Conservation (phyloP, 2,329 filamentous ascomycete species). For the Xylaria arbuscula region DNA sequence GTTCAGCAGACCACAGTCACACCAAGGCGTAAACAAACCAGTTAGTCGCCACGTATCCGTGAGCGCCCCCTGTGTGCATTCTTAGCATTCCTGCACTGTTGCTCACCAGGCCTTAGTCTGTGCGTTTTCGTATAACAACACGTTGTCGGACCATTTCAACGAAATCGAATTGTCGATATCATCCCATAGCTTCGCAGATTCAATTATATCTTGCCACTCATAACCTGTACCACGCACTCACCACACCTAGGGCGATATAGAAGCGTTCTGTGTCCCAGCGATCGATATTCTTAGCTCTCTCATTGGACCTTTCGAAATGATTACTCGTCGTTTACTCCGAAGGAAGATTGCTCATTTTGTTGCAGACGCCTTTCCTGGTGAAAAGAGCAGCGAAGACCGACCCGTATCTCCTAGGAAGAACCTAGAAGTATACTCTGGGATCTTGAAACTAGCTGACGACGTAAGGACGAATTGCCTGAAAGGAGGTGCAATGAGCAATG, state of each 20-base stretch:
- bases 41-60: too few species aligned
- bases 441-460: constrained; percentile 10
- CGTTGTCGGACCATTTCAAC: too few species aligned
- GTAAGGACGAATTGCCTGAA: constrained; percentile 11
- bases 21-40: too few species aligned
- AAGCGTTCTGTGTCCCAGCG: not conserved
- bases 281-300: not conserved
- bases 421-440: not conserved
- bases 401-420: not conserved
- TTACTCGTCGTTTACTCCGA: not conserved
- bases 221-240: constrained; percentile 2
- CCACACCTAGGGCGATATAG: not conserved
- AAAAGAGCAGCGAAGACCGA: not conserved
- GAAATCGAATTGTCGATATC: too few species aligned
- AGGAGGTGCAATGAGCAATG: not conserved
- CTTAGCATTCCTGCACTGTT: too few species aligned
- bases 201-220: constrained; percentile 2
- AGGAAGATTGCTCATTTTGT: not conserved
- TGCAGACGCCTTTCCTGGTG: not conserved
- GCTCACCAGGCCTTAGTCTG: too few species aligned
- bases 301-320: not conserved
- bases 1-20: too few species aligned
- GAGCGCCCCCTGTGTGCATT: too few species aligned
- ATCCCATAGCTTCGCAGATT: not conserved
- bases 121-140: too few species aligned